A percentile compares a stretch with the other conserved stretches of the same genome.
These are phyloP conservation scores for Lycium ferocissimum DNA, from an alignment of 257 asterid genomes.

Conservation along the genomic window DNA sequence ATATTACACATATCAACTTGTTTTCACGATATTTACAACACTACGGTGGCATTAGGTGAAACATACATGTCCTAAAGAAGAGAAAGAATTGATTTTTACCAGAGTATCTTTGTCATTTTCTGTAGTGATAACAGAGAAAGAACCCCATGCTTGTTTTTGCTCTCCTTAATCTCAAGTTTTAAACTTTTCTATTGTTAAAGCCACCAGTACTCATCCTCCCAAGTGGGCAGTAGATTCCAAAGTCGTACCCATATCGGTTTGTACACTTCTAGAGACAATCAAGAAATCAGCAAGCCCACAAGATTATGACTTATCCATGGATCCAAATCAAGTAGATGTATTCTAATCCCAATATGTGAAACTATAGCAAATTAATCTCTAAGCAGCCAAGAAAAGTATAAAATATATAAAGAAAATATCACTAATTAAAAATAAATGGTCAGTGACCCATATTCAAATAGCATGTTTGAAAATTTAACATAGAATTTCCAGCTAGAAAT, in stretches of 20 bases:
- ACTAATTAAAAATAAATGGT: not conserved
- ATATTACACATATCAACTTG: not conserved
- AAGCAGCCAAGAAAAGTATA: slow-evolving; percentile 75
- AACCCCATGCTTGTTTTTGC: slow-evolving; percentile 56
- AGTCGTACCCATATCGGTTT: slow-evolving; percentile 60
- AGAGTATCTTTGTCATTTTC: slow-evolving; percentile 57
- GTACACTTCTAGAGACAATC: slow-evolving; percentile 36
- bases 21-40: not conserved
- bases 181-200: slow-evolving; percentile 42
- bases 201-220: slow-evolving; percentile 45
- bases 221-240: slow-evolving; percentile 53
- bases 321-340: no score
- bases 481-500: no score
- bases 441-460: slow-evolving; percentile 22
- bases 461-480: no score
- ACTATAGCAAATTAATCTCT: slow-evolving; percentile 35
- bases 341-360: slow-evolving; percentile 29
- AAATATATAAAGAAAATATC: slow-evolving; percentile 57
- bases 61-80: not conserved
- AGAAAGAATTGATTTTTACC: slow-evolving; percentile 41
- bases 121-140: slow-evolving; percentile 75
- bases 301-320: not conserved
- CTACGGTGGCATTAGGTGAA: not conserved
- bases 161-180: slow-evolving; percentile 50
- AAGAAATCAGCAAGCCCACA: slow-evolving; percentile 35